These are phyloP conservation scores for Neobulgaria alba DNA, from an alignment of 2,329 filamentous ascomycete species.

Conservation along the genomic window DNA sequence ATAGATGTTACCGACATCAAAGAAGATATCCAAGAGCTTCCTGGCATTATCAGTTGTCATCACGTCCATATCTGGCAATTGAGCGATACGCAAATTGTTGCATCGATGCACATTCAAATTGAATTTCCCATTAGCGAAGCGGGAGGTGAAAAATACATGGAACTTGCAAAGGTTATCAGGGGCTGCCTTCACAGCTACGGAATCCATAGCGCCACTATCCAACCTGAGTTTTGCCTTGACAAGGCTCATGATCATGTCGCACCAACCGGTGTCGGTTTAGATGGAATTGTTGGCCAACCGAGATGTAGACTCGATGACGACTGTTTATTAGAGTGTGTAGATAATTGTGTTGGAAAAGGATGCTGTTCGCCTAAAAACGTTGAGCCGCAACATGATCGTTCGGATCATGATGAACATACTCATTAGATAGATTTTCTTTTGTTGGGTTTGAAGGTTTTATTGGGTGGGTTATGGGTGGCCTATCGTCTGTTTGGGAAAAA, in stretches of 20 bases:
- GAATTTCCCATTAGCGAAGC: constrained; percentile 81
- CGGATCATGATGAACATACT: constrained; percentile 25
- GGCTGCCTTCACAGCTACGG: constrained; percentile 90
- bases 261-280: constrained; percentile 13
- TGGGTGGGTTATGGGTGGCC: too few relatives aligned
- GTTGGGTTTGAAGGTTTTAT: too few relatives aligned
- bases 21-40: constrained; percentile 78
- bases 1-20: constrained; percentile 85
- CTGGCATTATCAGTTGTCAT: constrained; percentile 83
- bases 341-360: constrained; percentile 28
- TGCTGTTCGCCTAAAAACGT: constrained; percentile 23
- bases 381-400: constrained; percentile 21
- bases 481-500: too few relatives aligned
- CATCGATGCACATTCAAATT: constrained; percentile 88
- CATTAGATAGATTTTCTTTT: constrained; percentile 23
- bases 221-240: constrained; percentile 74
- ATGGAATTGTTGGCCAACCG: constrained; percentile 21
- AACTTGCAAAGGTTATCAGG: constrained; percentile 70
- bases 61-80: constrained; percentile 98
- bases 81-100: constrained; percentile 87
- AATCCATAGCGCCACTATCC: constrained; percentile 95
- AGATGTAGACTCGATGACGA: constrained; percentile 23
- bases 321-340: constrained; percentile 29
- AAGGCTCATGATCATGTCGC: constrained; percentile 26
- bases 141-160: constrained; percentile 78